phyloP scores from a whole-genome alignment of 2,329 filamentous ascomycete genomes.

The Cordyceps pruinosa region DNA sequence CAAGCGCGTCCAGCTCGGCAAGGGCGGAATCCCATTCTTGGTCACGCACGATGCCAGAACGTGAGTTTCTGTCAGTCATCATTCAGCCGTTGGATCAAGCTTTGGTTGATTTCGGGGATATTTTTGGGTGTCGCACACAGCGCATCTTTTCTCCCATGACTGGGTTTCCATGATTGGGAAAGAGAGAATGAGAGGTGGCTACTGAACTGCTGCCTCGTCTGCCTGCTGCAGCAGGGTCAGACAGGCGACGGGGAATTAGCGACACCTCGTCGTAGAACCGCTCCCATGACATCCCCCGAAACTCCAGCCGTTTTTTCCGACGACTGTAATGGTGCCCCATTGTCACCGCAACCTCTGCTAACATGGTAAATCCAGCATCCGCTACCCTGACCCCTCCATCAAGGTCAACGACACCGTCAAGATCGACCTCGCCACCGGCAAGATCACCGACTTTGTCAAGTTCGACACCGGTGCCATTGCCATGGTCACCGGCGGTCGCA shows the following conservation, averaged over 20 bases:
- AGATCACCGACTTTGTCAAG: constrained; percentile 96
- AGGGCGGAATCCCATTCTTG: constrained; percentile 99
- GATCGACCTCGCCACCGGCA: constrained; percentile 94
- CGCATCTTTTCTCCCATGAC: background rate
- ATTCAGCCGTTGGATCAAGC: constrained; percentile 99
- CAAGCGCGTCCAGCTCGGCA: constrained; percentile 98
- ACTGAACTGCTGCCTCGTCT: constrained; percentile 5
- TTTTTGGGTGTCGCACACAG: background rate
- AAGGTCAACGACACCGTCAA: constrained; percentile 99
- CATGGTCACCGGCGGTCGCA: constrained; percentile 99
- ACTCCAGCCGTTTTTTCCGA: constrained; percentile 21
- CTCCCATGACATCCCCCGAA: background rate
- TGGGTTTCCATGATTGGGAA: background rate
- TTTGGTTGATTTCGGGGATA: constrained; percentile 62
- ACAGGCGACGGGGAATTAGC: background rate
- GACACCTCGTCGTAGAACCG: constrained; percentile 7
- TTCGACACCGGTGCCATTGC: constrained; percentile 98
- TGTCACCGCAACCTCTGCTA: constrained; percentile 30
- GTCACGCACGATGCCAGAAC: constrained; percentile 99
- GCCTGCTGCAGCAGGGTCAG: constrained; percentile 8
- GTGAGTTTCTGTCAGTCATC: constrained; percentile 94
- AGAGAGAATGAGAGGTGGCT: background rate
- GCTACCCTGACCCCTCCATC: constrained; percentile 96
- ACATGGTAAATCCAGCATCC: constrained; percentile 63
- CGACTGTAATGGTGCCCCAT: constrained; percentile 6